phyloP scores from a whole-genome alignment of 176 grass and related monocot species.

The Ampelocalamus luodianensis region DNA sequence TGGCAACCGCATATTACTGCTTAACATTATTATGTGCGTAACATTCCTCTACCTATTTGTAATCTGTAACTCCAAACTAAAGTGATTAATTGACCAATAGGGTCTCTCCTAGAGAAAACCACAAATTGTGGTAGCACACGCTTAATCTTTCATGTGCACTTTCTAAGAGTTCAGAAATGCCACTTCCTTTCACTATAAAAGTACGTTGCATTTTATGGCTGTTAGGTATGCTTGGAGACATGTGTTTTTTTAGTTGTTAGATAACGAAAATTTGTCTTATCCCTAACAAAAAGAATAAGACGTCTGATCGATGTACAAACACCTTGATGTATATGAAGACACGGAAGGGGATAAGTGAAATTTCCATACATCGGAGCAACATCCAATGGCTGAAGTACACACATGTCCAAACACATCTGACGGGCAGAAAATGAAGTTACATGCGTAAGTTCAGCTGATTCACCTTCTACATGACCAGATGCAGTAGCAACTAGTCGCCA shows the following conservation, averaged over 20 bases:
- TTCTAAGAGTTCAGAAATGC: background rate
- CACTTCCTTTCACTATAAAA: background rate
- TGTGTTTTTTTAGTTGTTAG: background rate
- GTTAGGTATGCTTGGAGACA: background rate
- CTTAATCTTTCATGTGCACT: background rate
- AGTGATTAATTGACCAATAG: background rate
- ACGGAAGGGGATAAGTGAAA: background rate
- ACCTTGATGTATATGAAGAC: background rate
- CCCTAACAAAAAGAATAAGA: background rate
- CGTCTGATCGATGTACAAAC: background rate
- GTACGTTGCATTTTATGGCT: background rate
- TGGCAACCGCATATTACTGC: background rate
- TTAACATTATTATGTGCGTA: background rate
- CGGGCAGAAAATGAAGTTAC: background rate
- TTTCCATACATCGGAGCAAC: background rate
- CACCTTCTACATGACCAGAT: no score
- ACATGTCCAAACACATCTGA: background rate
- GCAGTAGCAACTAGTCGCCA: background rate
- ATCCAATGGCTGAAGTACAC: background rate
- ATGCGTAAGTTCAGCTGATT: background rate
- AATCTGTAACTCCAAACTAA: background rate
- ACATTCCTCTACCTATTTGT: background rate
- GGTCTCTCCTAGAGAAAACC: background rate
- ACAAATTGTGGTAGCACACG: background rate
- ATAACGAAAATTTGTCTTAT: background rate